Base-by-base conservation (phyloP, 768 basidiomycete species). In the Hypholoma sublateritium region DNA sequence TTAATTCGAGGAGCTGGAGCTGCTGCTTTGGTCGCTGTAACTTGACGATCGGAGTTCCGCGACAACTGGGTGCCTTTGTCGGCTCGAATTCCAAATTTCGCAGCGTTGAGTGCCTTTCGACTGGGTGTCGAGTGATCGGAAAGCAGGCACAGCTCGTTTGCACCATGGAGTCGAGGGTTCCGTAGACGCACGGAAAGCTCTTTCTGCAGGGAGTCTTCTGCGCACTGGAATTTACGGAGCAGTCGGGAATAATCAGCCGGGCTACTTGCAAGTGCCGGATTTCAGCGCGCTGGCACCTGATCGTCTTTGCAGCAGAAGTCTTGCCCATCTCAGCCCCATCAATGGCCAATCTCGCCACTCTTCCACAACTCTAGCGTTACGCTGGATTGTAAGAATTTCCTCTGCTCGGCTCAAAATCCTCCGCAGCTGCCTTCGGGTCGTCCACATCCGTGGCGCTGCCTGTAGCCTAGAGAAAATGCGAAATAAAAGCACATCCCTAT, bases 281-380 rank as follows among this genome's bases (percentile, higher is more conserved):
- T 59, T 91, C 88, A n/a, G 80, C 80, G 64, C 88, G 88, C 54
- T 89, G 87, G 14, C 78, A 80, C 61, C 85, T 83, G n/a, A n/a
- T n/a, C n/a, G n/a, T 85, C 60, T 77, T 79, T 2, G 79, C 69
- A 2, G 80, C 80, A 25, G 80, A 80, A 2, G 73, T 65, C 50
- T 79, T 77, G 0, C 80, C 74, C 12, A 76, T 70, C 53, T 85
- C 81, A 1, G 81, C 75, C 35, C 87, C 84, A 41, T 82, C 78
- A 4, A 98, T 1, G 96, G 95, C 97, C 97, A 98, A 50, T 96
- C 93, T 45, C 86, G 81, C 24, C 98, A 78, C 54, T 93, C 88
- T 7, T 88, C 87, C 67, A 98, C 98, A 19, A 97, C 80, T 19
- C 94, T 79, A 2, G 96, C 96, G 68, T 99, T 99, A 44, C 87